A percentile compares a stretch with the other conserved stretches of the same genome.
These are phyloP conservation scores for Elsinoe fawcettii DNA, from an alignment of 2,329 filamentous ascomycete genomes.

Conservation along the genomic window DNA sequence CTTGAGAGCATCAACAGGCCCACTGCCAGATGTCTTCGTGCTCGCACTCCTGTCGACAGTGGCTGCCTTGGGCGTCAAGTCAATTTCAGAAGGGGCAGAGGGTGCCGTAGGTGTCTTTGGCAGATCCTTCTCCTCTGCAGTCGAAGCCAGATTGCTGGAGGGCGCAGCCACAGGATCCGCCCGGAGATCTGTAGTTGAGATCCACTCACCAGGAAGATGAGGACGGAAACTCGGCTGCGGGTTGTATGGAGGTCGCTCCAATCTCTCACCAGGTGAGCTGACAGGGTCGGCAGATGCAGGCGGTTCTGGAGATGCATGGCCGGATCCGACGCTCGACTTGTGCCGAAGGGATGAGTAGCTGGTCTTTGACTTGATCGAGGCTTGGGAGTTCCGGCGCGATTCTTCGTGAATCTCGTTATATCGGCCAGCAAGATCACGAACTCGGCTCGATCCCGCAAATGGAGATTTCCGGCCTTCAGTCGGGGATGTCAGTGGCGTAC, in stretches of 20 bases:
- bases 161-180: neutral
- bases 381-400: constrained; percentile 40
- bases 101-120: constrained; percentile 1
- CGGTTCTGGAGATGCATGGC: constrained; percentile 1
- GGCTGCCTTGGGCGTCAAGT: constrained; percentile 29
- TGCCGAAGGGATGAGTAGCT: constrained; percentile 35
- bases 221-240: constrained; percentile 41
- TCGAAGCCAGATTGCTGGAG: neutral
- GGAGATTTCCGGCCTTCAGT: constrained; percentile 31
- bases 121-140: neutral
- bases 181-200: constrained; percentile 30
- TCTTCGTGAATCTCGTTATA: constrained; percentile 39
- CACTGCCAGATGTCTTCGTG: constrained; percentile 17
- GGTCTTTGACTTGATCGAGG: constrained; percentile 35
- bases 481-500: constrained; percentile 22
- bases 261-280: neutral
- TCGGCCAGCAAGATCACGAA: constrained; percentile 45
- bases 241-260: constrained; percentile 16
- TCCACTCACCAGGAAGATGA: constrained; percentile 47
- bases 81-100: constrained; percentile 21
- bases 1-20: constrained; percentile 39
- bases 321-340: constrained; percentile 21
- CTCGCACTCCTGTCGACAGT: constrained; percentile 22
- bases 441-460: constrained; percentile 37
- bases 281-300: constrained; percentile 9